Base-by-base conservation (phyloP, 2,329 filamentous ascomycete genomes). In the Aspergillus sergii region DNA sequence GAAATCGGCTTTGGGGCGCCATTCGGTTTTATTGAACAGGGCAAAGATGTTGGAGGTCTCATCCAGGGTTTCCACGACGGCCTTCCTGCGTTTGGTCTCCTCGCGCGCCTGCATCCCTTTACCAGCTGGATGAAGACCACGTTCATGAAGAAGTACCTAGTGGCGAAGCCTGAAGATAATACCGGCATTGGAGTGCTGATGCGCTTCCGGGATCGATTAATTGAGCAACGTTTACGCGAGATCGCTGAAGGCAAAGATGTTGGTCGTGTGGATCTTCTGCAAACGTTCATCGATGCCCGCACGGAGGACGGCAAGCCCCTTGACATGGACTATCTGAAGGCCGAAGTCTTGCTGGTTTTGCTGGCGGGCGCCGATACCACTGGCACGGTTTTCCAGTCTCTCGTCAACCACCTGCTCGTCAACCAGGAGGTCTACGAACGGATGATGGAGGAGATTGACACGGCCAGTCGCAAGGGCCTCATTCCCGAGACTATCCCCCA, bases 51-150 rank as follows among this genome's bases (percentile, higher is more conserved):
- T 21, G 81, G 78, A 36, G 83, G 83, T 14, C 76, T 87, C 9
- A 86, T 87, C 62, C 73, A 85, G 69, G 81, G 82, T 0, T 84
- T 87, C 68, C 84, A 86, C 71, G 82, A 84, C 64, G 83, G 83
- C 0, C 76, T 85, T 1, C 75, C 80, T 3, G 76, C 81, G 1
- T 85, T 86, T 60, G 84, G 84, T 1, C 72, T 86, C 28, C 79
- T 87, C 75, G 80, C 80, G 3, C 78, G 85, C 1, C 71, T 86
- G 6, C 82, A 84, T 66, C 84, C 84, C 0, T 83, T 86, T 65
- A 86, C 83, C 11, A 82, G 81, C 57, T 86, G 81, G 80, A 71
- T 87, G 51, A 87, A 86, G 72, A 80, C 75, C 9, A 87, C 84
- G 0, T 84, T 80, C 66, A 58, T 86, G 36, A 78, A 81, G 60